Percentiles rank a stretch among this genome's conserved stretches.
These are phyloP conservation scores for Exidia glandulosa DNA, from an alignment of 768 basidiomycete genomes.

Conservation along the genomic window DNA sequence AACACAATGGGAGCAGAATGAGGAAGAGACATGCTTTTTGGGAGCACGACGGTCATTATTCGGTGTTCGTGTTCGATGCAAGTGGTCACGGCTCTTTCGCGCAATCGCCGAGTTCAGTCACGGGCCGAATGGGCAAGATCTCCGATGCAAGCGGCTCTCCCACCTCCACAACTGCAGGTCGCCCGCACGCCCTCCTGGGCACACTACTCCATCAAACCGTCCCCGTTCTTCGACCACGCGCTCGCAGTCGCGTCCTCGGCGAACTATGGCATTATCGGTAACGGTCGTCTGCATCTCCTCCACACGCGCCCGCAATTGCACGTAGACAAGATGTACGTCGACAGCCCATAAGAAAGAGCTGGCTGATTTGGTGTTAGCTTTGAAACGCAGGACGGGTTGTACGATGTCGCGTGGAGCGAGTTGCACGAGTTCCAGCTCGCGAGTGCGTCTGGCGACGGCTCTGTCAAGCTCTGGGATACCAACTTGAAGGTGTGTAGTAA, in stretches of 20 bases:
- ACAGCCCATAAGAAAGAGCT: background rate
- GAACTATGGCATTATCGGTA: constrained; percentile 92
- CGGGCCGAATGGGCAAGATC: too few species aligned
- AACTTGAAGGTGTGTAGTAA: constrained; percentile 55
- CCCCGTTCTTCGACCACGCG: constrained; percentile 67
- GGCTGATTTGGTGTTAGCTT: constrained; percentile 38
- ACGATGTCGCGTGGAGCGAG: constrained; percentile 93
- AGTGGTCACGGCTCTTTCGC: too few species aligned
- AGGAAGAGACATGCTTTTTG: too few species aligned
- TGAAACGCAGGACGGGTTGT: constrained; percentile 82
- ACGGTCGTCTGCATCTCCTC: constrained; percentile 72
- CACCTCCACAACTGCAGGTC: too few species aligned
- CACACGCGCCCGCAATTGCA: constrained; percentile 34
- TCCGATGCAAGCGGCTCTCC: too few species aligned
- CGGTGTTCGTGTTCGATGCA: too few species aligned
- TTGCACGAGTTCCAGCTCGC: constrained; percentile 88
- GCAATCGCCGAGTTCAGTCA: too few species aligned
- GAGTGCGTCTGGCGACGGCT: constrained; percentile 82
- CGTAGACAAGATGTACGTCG: constrained; percentile 59
- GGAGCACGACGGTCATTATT: too few species aligned
- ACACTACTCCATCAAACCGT: constrained; percentile 75
- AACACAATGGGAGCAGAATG: too few species aligned
- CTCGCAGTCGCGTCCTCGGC: constrained; percentile 76
- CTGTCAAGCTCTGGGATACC: constrained; percentile 83
- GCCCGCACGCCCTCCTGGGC: constrained; percentile 74